These are phyloP conservation scores for Juglanconis oblonga DNA, from an alignment of 2,329 filamentous ascomycete genomes.

Conservation along the genomic window DNA sequence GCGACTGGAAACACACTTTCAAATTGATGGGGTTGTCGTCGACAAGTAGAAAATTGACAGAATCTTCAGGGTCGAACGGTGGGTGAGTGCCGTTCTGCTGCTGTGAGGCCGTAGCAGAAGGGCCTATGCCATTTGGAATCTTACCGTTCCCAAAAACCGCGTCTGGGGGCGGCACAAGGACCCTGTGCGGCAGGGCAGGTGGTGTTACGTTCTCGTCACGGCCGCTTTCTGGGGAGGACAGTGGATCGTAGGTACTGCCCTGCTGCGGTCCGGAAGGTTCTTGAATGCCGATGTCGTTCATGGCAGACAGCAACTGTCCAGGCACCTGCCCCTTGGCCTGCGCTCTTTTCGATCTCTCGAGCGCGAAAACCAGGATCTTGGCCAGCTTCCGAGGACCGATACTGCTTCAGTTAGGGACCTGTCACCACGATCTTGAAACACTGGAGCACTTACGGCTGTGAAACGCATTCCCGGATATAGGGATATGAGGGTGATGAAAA, in stretches of 20 bases:
- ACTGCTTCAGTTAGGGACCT: neutral
- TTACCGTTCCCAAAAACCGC: neutral
- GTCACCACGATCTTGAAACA: neutral
- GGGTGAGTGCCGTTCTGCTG: neutral
- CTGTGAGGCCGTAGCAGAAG: neutral
- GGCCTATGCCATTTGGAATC: neutral
- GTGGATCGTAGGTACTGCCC: neutral
- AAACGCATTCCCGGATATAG: slow-evolving; percentile 8
- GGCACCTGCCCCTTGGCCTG: neutral
- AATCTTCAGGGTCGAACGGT: neutral
- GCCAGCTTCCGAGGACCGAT: slow-evolving; percentile 3
- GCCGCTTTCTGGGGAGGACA: neutral
- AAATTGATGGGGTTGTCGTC: slow-evolving; percentile 43
- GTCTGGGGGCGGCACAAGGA: neutral
- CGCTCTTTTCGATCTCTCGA: neutral
- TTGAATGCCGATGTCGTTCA: neutral
- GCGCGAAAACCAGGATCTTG: neutral
- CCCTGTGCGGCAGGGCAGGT: neutral
- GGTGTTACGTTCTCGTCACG: neutral
- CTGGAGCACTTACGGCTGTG: slow-evolving; percentile 14
- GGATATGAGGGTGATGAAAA: neutral
- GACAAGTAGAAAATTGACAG: slow-evolving; percentile 28
- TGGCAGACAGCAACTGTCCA: neutral
- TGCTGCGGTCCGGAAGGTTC: neutral
- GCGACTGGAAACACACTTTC: neutral